Evolutionary conservation across 352 stramenopile genomes (phyloP).

Genomic region (Pythium oligandrum): DNA sequence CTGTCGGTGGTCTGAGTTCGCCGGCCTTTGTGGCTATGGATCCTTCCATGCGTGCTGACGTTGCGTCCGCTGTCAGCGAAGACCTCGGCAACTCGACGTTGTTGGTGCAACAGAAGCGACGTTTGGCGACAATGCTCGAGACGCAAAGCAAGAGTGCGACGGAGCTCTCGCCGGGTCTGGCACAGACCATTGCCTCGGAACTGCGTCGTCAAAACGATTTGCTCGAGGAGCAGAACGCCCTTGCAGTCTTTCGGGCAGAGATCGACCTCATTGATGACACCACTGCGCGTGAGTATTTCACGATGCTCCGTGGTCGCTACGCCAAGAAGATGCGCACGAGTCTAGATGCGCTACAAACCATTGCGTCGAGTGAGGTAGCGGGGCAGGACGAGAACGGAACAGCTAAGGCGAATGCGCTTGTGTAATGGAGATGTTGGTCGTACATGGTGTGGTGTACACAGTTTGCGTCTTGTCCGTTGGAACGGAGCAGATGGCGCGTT

Average conservation of each 20-base stretch:
- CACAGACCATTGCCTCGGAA: slow-evolving; percentile 31
- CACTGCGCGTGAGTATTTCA: slow-evolving; percentile 39
- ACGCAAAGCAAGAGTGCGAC: slow-evolving; percentile 2
- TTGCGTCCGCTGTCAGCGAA: neutral
- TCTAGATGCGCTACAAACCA: neutral
- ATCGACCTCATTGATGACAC: slow-evolving; percentile 41
- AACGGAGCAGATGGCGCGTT: too few species aligned
- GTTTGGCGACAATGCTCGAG: slow-evolving; percentile 19
- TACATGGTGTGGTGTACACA: too few species aligned
- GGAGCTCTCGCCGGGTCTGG: slow-evolving; percentile 10
- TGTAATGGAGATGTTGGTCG: too few species aligned
- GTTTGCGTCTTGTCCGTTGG: too few species aligned
- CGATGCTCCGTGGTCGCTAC: slow-evolving; percentile 41
- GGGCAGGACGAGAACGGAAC: too few species aligned
- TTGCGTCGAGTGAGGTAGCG: too few species aligned
- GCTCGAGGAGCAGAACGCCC: slow-evolving; percentile 71
- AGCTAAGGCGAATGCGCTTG: too few species aligned
- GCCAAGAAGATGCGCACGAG: slow-evolving; percentile 46
- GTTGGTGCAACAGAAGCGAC: slow-evolving; percentile 16
- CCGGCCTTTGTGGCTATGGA: slow-evolving; percentile 4
- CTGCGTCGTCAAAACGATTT: slow-evolving; percentile 58
- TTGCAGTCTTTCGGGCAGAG: slow-evolving; percentile 55
- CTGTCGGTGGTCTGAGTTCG: slow-evolving; percentile 11
- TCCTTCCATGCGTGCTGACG: neutral
- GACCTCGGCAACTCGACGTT: slow-evolving; percentile 2